A percentile compares a stretch with the other conserved stretches of the same genome.
Evolutionary conservation across 1,284 basidiomycete genomes (phyloP).

Genomic region (Xerocomus minutiporus): DNA sequence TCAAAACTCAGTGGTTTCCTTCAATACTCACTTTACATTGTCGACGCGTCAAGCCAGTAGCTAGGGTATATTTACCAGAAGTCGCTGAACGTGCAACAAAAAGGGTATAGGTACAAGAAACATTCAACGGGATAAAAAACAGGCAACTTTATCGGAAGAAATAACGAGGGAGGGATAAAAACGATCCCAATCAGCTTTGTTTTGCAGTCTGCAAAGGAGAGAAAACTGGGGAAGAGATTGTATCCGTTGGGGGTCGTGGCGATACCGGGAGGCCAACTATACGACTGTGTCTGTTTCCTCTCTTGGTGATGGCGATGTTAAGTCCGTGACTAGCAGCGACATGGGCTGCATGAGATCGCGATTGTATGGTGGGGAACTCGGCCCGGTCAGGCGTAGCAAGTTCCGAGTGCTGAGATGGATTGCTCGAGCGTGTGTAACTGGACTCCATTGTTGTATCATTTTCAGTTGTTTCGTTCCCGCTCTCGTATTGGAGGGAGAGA

Average conservation of each 20-base stretch:
- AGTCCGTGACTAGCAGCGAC: conserved; percentile 67
- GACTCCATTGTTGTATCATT: conserved; percentile 52
- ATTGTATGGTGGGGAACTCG: conserved; percentile 15
- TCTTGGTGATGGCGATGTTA: conserved; percentile 54
- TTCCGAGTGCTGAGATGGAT: conserved; percentile 26
- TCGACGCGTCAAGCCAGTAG: not conserved
- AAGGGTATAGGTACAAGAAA: conserved; percentile 29
- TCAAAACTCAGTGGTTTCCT: too few species aligned
- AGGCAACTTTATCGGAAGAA: not conserved
- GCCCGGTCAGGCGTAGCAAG: conserved; percentile 15
- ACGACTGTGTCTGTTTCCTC: conserved; percentile 56
- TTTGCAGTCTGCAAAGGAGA: conserved; percentile 28
- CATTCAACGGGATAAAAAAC: conserved; percentile 8
- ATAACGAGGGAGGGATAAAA: not conserved
- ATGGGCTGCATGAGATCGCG: conserved; percentile 48
- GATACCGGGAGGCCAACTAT: conserved; percentile 60
- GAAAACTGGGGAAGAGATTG: conserved; percentile 11
- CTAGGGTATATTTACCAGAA: conserved; percentile 21
- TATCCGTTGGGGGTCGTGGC: conserved; percentile 44
- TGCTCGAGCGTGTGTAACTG: conserved; percentile 42
- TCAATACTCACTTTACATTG: not conserved
- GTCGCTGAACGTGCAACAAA: conserved; percentile 4
- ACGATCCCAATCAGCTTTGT: conserved; percentile 18
- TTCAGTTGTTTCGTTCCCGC: conserved; percentile 65
- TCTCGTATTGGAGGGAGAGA: conserved; percentile 61